Evolutionary conservation across 2,329 filamentous ascomycete genomes (phyloP).

Genomic region (Ceratocystis diversiconidia): DNA sequence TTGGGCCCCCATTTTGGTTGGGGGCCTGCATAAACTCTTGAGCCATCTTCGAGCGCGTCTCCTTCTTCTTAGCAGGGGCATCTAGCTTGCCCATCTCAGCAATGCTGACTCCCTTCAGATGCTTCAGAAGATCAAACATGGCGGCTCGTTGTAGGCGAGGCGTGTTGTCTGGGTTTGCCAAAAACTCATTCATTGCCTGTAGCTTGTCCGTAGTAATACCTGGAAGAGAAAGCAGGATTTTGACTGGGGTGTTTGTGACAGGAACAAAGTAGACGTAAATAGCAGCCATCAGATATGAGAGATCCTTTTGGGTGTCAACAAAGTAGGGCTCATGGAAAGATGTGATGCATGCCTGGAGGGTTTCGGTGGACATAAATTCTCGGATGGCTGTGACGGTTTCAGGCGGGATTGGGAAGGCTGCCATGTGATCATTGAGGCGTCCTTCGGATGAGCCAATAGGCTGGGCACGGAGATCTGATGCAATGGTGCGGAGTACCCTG

Average conservation of each 20-base stretch:
- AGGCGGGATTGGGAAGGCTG: constrained; percentile 31
- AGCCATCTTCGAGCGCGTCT: constrained; percentile 43
- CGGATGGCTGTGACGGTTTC: constrained; percentile 54
- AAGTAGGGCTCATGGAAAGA: constrained; percentile 93
- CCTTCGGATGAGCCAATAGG: background rate
- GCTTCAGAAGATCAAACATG: constrained; percentile 71
- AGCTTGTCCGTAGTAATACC: constrained; percentile 58
- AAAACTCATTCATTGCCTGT: constrained; percentile 45
- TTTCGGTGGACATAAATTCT: constrained; percentile 78
- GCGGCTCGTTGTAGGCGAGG: constrained; percentile 67
- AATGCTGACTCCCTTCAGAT: constrained; percentile 79
- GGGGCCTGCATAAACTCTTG: constrained; percentile 50
- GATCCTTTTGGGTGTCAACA: constrained; percentile 85
- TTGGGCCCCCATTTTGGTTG: constrained; percentile 20
- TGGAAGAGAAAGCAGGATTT: constrained; percentile 66
- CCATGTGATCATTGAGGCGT: constrained; percentile 26
- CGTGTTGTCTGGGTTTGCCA: constrained; percentile 43
- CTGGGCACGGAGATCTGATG: constrained; percentile 52
- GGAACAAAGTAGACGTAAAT: constrained; percentile 67
- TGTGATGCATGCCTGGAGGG: constrained; percentile 77
- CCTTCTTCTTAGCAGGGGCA: constrained; percentile 37
- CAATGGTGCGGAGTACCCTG: constrained; percentile 69
- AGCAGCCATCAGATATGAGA: constrained; percentile 73
- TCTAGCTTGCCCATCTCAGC: constrained; percentile 80
- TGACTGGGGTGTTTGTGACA: constrained; percentile 53